Percentiles rank a stretch among this genome's conserved stretches.
These are phyloP conservation scores for Choiromyces venosus DNA, from an alignment of 495 filamentous ascomycete genomes.

Conservation along the genomic window DNA sequence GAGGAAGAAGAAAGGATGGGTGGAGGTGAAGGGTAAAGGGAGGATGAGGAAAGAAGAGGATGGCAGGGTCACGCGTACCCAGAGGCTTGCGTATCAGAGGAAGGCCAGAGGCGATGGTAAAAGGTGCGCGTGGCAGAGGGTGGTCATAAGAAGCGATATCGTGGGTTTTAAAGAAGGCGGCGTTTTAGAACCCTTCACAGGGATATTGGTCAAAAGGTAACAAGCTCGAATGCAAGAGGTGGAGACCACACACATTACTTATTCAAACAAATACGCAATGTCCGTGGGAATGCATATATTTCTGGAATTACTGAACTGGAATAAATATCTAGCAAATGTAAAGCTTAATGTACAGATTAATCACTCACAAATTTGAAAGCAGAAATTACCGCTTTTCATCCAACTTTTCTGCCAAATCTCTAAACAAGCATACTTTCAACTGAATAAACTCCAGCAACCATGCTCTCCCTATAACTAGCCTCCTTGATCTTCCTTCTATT, in stretches of 20 bases:
- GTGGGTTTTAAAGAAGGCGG: background rate
- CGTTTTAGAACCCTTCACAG: background rate
- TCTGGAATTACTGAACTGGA: background rate
- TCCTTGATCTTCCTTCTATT: constrained; percentile 26
- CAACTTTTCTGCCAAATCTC: background rate
- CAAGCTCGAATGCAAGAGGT: background rate
- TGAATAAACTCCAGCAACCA: constrained; percentile 39
- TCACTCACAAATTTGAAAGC: background rate
- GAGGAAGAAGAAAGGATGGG: background rate
- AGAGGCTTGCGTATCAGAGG: no score
- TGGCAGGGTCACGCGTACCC: no score
- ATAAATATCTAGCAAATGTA: background rate
- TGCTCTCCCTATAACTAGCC: constrained; percentile 28
- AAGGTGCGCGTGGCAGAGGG: background rate
- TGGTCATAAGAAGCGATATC: background rate
- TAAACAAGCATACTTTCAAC: constrained; percentile 41
- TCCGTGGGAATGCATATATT: background rate
- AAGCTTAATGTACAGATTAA: background rate
- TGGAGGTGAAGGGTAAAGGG: background rate
- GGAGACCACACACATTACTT: background rate
- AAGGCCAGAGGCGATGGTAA: no score
- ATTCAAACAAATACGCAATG: background rate
- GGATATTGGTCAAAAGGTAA: background rate
- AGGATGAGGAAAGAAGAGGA: background rate
- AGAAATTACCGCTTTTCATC: background rate